Evolutionary conservation across 495 filamentous ascomycete genomes (phyloP).

Genomic region (Neurospora sp.): DNA sequence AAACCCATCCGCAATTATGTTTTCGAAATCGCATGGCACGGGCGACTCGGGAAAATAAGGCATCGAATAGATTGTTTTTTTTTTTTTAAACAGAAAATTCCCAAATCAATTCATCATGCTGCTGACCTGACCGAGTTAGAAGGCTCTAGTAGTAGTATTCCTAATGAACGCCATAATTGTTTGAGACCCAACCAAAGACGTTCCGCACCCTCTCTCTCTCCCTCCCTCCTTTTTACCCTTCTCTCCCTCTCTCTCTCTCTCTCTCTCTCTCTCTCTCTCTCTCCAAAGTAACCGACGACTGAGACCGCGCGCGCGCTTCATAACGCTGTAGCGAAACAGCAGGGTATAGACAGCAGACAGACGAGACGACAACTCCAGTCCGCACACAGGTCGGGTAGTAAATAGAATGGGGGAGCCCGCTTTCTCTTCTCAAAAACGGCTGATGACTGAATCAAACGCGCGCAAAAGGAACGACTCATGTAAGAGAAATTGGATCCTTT

Average conservation of each 20-base stretch:
- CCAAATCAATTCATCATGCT: neutral
- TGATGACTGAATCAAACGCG: neutral
- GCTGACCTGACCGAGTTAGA: neutral
- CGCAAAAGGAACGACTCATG: neutral
- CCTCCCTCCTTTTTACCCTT: neutral
- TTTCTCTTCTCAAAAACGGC: neutral
- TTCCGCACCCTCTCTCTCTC: neutral
- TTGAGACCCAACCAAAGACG: neutral
- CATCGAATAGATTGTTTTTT: neutral
- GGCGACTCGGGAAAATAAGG: neutral
- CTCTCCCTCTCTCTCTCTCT: neutral
- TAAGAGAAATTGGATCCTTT: neutral
- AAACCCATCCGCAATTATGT: neutral
- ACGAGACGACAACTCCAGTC: neutral
- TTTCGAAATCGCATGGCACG: neutral
- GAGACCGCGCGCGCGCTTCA: neutral
- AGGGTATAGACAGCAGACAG: neutral
- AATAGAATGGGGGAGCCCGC: neutral
- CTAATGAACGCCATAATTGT: neutral
- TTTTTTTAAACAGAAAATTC: neutral
- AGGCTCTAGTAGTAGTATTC: neutral
- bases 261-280: too few relatives aligned
- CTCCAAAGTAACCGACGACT: neutral
- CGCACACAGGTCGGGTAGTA: neutral
- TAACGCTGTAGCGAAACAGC: neutral